Conservation (phyloP, 495 filamentous ascomycete species). For the Hypoxylon fuscum region DNA sequence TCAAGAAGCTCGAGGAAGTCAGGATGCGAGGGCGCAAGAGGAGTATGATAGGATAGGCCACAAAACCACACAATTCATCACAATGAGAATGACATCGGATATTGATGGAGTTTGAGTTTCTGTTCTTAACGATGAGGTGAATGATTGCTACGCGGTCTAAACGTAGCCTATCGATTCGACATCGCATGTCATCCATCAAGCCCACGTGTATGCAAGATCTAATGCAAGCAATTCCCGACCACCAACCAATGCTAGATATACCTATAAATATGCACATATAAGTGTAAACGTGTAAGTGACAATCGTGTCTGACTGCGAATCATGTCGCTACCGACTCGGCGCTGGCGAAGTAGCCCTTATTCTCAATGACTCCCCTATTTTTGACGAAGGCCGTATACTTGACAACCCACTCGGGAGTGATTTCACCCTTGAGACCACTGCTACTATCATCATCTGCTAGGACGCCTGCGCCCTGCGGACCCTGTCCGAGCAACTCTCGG, state of each 20-base stretch:
- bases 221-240: conserved; percentile 26
- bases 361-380: conserved; percentile 96
- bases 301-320: background rate
- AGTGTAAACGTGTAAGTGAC: background rate
- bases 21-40: conserved; percentile 95
- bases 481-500: conserved; percentile 79
- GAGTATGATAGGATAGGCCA: conserved; percentile 86
- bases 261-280: conserved; percentile 14
- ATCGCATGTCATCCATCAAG: background rate
- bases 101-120: background rate
- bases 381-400: conserved; percentile 99
- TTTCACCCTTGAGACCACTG: conserved; percentile 73
- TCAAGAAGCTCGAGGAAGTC: conserved; percentile 88
- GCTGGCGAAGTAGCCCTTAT: conserved; percentile 94
- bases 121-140: background rate
- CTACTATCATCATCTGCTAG: conserved; percentile 60
- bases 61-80: background rate
- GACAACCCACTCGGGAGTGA: conserved; percentile 91
- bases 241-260: conserved; percentile 27
- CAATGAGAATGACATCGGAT: background rate
- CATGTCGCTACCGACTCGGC: conserved; percentile 66
- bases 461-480: conserved; percentile 71
- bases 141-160: conserved; percentile 20
- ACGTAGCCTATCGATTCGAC: background rate
- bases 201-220: conserved; percentile 26